Conservation (phyloP, 176 grass and related monocot species). For the Triticum turgidum region DNA sequence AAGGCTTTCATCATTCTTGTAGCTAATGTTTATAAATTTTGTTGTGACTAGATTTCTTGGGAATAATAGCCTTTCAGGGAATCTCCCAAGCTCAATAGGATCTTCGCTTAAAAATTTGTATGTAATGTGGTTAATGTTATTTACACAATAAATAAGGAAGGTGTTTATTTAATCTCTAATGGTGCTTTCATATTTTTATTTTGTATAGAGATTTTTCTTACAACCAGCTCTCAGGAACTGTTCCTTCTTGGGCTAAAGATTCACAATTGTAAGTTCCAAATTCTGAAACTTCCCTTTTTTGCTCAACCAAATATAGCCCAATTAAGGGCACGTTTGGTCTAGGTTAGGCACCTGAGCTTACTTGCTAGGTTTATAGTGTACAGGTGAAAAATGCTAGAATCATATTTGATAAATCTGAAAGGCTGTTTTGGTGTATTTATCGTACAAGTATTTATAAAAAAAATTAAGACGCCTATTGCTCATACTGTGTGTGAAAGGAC, state of each 20-base stretch:
- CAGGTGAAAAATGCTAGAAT: not conserved
- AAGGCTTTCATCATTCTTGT: not conserved
- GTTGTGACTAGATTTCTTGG: conserved; percentile 68
- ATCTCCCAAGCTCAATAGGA: conserved; percentile 56
- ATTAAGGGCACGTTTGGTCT: not conserved
- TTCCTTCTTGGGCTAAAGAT: conserved; percentile 74
- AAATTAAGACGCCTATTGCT: not conserved
- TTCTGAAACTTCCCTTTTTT: not conserved
- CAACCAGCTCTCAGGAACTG: conserved; percentile 75
- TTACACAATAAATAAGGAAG: conserved; percentile 12
- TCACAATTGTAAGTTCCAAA: conserved; percentile 59
- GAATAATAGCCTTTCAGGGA: conserved; percentile 80
- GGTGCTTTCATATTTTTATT: not conserved
- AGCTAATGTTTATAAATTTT: conserved; percentile 3
- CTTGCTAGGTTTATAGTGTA: conserved; percentile 2
- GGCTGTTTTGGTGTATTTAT: not conserved
- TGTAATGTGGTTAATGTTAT: not conserved
- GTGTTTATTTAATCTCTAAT: conserved; percentile 5
- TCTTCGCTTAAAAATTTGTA: conserved; percentile 56
- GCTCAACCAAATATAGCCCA: not conserved
- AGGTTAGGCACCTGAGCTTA: not conserved
- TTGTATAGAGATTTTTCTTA: conserved; percentile 80
- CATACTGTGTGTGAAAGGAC: not conserved
- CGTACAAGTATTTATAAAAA: not conserved
- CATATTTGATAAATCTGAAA: conserved; percentile 17